Percentiles rank a stretch among this genome's conserved stretches.
Evolutionary conservation across 352 stramenopile genomes (phyloP).

Genomic region (Phytopythium aichiense): DNA sequence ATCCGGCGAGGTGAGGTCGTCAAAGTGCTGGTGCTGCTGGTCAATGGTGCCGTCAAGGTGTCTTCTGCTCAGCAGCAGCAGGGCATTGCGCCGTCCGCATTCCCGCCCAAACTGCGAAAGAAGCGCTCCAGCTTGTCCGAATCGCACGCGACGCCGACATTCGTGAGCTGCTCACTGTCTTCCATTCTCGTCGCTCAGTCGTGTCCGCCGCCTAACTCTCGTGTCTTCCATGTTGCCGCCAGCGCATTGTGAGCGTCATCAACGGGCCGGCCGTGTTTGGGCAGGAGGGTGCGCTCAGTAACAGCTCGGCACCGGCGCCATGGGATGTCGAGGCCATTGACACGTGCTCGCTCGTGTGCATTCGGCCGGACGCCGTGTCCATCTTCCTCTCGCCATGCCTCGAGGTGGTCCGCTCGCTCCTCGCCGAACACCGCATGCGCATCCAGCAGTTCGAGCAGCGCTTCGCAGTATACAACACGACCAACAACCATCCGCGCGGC

Average conservation of each 20-base stretch:
- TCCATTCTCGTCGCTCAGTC: background rate
- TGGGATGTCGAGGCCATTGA: slow-evolving; percentile 64
- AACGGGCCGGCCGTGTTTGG: slow-evolving; percentile 65
- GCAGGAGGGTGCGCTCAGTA: slow-evolving; percentile 52
- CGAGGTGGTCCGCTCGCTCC: slow-evolving; percentile 45
- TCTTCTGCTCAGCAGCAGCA: slow-evolving; percentile 19
- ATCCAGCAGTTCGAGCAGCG: slow-evolving; percentile 42
- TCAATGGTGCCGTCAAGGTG: slow-evolving; percentile 66
- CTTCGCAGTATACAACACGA: slow-evolving; percentile 21
- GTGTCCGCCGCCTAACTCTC: background rate
- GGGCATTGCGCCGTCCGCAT: background rate
- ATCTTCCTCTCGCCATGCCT: slow-evolving; percentile 48
- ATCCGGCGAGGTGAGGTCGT: slow-evolving; percentile 52
- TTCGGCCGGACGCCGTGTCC: slow-evolving; percentile 53
- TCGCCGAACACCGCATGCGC: slow-evolving; percentile 37
- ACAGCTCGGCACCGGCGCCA: slow-evolving; percentile 25
- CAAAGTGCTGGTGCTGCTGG: slow-evolving; percentile 54
- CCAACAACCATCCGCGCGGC: background rate
- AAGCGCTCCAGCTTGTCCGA: background rate
- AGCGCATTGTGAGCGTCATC: slow-evolving; percentile 48
- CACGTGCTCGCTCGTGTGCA: slow-evolving; percentile 50
- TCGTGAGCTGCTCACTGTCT: background rate
- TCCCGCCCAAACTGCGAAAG: background rate
- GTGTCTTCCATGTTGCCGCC: background rate
- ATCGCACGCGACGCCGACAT: background rate